Percentiles rank a stretch among this genome's conserved stretches.
Conservation (phyloP, 2,329 filamentous ascomycete species). For the Colletotrichum sp. region DNA sequence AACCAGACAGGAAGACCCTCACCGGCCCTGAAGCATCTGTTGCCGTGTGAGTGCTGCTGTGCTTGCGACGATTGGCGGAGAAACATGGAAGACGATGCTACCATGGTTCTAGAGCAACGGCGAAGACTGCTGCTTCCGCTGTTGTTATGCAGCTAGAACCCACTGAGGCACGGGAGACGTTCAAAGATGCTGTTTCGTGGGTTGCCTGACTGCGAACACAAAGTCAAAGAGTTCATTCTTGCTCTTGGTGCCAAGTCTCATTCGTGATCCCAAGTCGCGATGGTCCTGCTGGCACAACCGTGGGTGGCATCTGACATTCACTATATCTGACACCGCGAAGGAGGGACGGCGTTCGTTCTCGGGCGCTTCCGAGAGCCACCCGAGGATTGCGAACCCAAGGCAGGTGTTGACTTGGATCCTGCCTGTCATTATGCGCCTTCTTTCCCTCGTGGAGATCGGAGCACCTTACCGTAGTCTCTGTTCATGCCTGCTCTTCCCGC, state of each 20-base stretch:
- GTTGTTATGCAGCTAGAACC: not conserved
- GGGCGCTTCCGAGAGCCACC: not conserved
- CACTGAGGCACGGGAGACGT: not conserved
- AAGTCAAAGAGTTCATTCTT: rapidly evolving
- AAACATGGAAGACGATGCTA: not conserved
- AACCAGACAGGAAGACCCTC: not conserved
- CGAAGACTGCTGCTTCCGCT: not conserved
- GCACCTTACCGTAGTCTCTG: not conserved
- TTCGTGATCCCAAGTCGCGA: not conserved
- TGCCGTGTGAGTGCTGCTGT: not conserved
- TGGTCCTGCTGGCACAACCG: not conserved
- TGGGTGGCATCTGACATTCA: not conserved
- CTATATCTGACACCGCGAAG: not conserved
- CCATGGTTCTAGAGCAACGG: not conserved
- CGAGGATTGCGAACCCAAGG: not conserved
- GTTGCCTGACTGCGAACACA: not conserved
- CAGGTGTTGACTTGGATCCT: not conserved
- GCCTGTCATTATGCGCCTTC: not conserved
- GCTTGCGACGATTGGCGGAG: not conserved
- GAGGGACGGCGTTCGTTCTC: not conserved
- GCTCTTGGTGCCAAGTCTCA: not conserved
- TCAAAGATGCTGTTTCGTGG: not conserved
- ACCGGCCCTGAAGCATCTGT: not conserved
- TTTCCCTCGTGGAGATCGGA: not conserved
- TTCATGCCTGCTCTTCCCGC: not conserved